phyloP scores from a whole-genome alignment of 2,329 filamentous ascomycete species.

The Penicillium occitanis region DNA sequence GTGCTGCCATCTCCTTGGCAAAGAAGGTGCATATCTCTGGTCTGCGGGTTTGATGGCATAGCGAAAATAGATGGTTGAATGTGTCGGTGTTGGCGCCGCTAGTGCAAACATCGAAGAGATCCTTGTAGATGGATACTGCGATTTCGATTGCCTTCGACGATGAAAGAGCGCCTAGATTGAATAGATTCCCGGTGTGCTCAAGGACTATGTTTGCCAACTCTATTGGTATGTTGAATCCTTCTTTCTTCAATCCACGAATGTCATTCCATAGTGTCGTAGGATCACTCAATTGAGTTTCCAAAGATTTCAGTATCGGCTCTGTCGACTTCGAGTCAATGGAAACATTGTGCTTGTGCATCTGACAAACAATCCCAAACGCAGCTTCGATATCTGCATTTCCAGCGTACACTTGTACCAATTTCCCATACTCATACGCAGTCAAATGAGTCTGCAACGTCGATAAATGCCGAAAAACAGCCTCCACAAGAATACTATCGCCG shows the following conservation, averaged over 20 bases:
- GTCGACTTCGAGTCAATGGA: conserved; percentile 61
- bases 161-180: conserved; percentile 30
- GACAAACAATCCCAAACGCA: conserved; percentile 68
- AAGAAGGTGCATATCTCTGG: conserved; percentile 62
- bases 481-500: conserved; percentile 67
- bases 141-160: conserved; percentile 39
- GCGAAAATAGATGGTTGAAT: conserved; percentile 61
- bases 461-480: conserved; percentile 67
- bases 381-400: conserved; percentile 59
- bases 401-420: conserved; percentile 70
- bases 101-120: conserved; percentile 54
- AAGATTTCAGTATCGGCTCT: conserved; percentile 58
- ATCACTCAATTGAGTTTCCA: conserved; percentile 51
- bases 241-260: conserved; percentile 57
- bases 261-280: conserved; percentile 55
- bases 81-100: conserved; percentile 48
- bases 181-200: conserved; percentile 49
- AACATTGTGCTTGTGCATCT: conserved; percentile 68
- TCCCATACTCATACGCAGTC: conserved; percentile 73
- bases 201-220: conserved; percentile 51
- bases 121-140: conserved; percentile 62
- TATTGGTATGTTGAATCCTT: conserved; percentile 50
- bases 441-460: conserved; percentile 53
- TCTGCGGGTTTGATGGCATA: conserved; percentile 47
- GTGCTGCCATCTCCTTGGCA: conserved; percentile 60